These are phyloP conservation scores for Geranomyces variabilis DNA, from an alignment of 192 early-diverging fungal species.

Conservation along the genomic window DNA sequence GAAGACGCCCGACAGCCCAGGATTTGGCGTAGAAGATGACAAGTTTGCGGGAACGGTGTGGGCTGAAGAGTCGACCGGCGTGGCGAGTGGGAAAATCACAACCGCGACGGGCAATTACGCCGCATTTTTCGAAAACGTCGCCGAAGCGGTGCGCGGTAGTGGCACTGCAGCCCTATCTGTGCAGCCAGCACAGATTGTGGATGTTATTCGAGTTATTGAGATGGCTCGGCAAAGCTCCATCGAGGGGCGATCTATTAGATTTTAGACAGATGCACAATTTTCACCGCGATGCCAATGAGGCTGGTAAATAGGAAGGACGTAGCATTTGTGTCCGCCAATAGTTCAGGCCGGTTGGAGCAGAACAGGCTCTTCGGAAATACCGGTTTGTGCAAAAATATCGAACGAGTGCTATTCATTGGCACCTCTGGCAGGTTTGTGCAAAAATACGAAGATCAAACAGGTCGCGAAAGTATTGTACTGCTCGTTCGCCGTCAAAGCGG, in stretches of 20 bases:
- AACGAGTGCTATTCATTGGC: no score
- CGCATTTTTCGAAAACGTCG: slow-evolving; percentile 69
- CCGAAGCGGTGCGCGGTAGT: slow-evolving; percentile 54
- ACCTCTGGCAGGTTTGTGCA: no score
- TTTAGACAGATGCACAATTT: not conserved
- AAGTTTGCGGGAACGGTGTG: slow-evolving; percentile 47
- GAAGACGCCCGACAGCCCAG: slow-evolving; percentile 49
- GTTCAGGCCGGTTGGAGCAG: no score
- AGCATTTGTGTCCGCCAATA: no score
- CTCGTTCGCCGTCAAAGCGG: no score
- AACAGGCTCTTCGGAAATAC: no score
- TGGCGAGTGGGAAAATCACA: slow-evolving; percentile 22
- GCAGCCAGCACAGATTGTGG: slow-evolving; percentile 65
- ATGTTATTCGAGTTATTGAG: slow-evolving; percentile 72
- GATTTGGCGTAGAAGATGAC: slow-evolving; percentile 61
- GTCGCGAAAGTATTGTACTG: no score
- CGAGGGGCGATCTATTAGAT: slow-evolving; percentile 44
- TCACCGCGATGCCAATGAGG: no score
- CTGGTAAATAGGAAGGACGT: no score
- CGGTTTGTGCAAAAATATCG: no score
- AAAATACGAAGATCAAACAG: no score
- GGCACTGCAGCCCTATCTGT: slow-evolving; percentile 50
- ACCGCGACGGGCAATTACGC: slow-evolving; percentile 44
- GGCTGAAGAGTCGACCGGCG: slow-evolving; percentile 41
- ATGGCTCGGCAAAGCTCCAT: slow-evolving; percentile 66